These are phyloP conservation scores for Aspergillus ustus DNA, from an alignment of 2,329 filamentous ascomycete species.

Conservation along the genomic window DNA sequence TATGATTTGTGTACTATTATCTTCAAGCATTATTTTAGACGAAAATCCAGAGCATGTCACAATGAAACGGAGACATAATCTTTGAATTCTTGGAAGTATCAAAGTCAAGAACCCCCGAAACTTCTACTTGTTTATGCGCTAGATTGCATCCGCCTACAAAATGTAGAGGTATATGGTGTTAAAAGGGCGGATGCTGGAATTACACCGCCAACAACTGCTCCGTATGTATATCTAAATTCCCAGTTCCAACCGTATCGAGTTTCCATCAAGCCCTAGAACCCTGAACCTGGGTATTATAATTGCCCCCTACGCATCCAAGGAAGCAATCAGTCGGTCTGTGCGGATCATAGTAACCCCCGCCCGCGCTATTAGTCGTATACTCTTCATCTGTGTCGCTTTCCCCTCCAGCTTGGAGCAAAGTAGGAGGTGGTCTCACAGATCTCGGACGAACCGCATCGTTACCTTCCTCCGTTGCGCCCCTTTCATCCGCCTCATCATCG, in stretches of 20 bases:
- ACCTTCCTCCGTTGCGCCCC: slow-evolving; percentile 24
- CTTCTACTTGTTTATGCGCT: too few relatives aligned
- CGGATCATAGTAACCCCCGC: slow-evolving; percentile 57
- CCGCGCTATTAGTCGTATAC: slow-evolving; percentile 51
- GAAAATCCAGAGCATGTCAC: slow-evolving; percentile 15
- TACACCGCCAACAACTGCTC: not conserved
- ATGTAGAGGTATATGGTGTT: not conserved
- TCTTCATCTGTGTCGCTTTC: slow-evolving; percentile 74
- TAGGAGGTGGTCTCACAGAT: slow-evolving; percentile 8
- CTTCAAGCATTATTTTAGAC: slow-evolving; percentile 26
- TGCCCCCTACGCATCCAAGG: slow-evolving; percentile 38
- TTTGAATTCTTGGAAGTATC: not conserved
- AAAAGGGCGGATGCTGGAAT: not conserved
- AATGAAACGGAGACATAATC: not conserved
- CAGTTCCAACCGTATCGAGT: not conserved
- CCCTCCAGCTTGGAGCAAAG: slow-evolving; percentile 50
- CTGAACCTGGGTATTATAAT: not conserved
- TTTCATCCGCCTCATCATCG: slow-evolving; percentile 43
- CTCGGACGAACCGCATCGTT: slow-evolving; percentile 10
- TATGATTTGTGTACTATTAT: slow-evolving; percentile 31
- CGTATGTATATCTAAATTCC: not conserved
- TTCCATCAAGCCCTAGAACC: not conserved
- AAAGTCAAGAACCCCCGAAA: too few relatives aligned
- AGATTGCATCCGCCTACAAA: too few relatives aligned
- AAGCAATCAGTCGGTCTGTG: slow-evolving; percentile 56